Base-by-base conservation (phyloP, 2,329 filamentous ascomycete species). In the Monilinia aucupariae region DNA sequence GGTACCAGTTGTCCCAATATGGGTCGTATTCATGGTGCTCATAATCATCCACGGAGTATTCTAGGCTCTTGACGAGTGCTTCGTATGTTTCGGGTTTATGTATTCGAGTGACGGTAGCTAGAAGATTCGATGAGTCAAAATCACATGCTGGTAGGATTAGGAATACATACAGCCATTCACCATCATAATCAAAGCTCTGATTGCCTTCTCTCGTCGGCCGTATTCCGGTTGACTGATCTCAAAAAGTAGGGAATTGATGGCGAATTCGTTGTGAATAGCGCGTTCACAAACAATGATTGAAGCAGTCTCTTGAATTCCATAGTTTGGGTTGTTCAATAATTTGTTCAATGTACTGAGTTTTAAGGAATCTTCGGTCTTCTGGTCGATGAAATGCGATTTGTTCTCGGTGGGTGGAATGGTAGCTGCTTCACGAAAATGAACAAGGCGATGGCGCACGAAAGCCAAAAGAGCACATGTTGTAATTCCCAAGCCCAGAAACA, bases 281-380 rank as follows among this genome's bases (percentile, higher is more conserved):
- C 81, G 76, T 64, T 84, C 81, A 70, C 79, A 82, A 5, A 85
- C 76, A 30, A 84, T 85, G 68, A 81, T 83, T 65, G 81, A 80
- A 13, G 86, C 84, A 63, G 88, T 87, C 65, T 90, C 86, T 67
- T 86, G 81, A 66, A 92, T 88, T 25, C 88, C 83, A 70, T 84
- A 87, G 74, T 87, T 93, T 65, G 88, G 88, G 73, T 89, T 89
- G 59, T 82, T 79, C 15, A 89, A 78, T 4, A 92, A 80, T 67
- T 85, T 88, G 59, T 85, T 79, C 12, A 92, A 78, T 0, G 89
- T 92, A 49, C 81, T 79, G 13, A 85, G 72, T 64, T 85, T 83
- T 49, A 92, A 78, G 2, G 87, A 83, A 71, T 91, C 88, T 71
- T 92, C 88, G 2, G 87, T 90, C 30, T 88, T 85, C 73, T 91